Evolutionary conservation across 2,329 filamentous ascomycete species (phyloP), one percentile per base, ranked within the genome.

Genomic region (Ceratocystis cubensis): DNA sequence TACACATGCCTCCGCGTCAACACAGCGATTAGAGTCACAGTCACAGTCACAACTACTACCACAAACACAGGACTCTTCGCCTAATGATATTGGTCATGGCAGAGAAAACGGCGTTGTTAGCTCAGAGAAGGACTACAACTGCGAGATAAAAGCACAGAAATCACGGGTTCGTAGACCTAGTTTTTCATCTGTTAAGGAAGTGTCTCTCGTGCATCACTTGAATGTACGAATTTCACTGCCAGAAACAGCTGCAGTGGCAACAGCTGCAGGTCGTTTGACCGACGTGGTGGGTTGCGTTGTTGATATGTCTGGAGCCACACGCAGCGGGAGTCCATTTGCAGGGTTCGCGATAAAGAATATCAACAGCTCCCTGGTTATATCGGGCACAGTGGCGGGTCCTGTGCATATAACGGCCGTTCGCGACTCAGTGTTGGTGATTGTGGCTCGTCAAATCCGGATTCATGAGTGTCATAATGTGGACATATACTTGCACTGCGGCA

Each of bases 401-500:
- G 85, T 88, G 7, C 93, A 97, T 73, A 83, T 97, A 64, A 97
- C 93, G 0, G 82, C 81, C 0, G 78, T 96, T 1, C 78, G 80
- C 63, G 79, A 90, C 71, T 89, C 86, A 69, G 82, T 91, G n/a
- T 75, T 96, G 15, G 84, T 96, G 0, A 85, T 96, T 2, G 81
- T 84, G 5, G 88, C 89, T 64, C 82, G 88, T n/a, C 94, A 99
- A 75, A 91, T 96, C 72, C 84, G 94, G 25, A 93, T 99, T 78
- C 94, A 99, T 74, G 88, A 93, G 70, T 95, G 90, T 73, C 80
- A 78, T 57, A 83, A 91, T 69, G 88, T 95, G 45, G 85, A 90
- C 70, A 81, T 99, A 10, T 97, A 97, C 74, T 79, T 99, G 67
- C 83, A 87, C 70, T 92, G 89, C 73, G 79, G 81, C 0, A 94